Conservation (phyloP, 2,329 filamentous ascomycete genomes). For the Pseudogymnoascus sp. region DNA sequence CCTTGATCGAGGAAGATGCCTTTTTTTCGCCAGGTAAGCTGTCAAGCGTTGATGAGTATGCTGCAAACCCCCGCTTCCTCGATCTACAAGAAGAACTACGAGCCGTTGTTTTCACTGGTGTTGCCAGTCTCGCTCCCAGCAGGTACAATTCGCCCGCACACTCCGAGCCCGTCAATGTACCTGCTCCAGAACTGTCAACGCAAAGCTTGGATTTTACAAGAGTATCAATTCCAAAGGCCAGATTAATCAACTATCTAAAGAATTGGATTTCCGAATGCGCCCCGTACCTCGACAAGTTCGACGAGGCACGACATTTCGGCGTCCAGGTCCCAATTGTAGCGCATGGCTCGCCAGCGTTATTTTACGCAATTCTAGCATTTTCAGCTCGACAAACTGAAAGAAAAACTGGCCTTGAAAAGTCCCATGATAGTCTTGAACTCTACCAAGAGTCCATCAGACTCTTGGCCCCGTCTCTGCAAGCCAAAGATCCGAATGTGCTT, state of each 20-base stretch:
- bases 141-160: conserved; percentile 25
- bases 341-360: conserved; percentile 36
- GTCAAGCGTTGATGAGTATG: conserved; percentile 25
- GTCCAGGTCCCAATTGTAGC: conserved; percentile 44
- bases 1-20: background rate
- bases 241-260: conserved; percentile 31
- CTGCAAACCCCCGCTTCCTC: conserved; percentile 35
- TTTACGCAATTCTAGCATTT: conserved; percentile 46
- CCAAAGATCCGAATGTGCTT: conserved; percentile 38
- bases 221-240: background rate
- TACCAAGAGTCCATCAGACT: conserved; percentile 46
- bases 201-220: conserved; percentile 21
- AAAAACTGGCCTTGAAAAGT: conserved; percentile 33
- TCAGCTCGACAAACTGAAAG: conserved; percentile 46
- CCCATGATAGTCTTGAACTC: conserved; percentile 43
- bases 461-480: conserved; percentile 36
- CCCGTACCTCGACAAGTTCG: conserved; percentile 47
- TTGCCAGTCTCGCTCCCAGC: conserved; percentile 29
- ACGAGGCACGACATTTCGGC: conserved; percentile 44
- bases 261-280: conserved; percentile 48
- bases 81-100: conserved; percentile 40
- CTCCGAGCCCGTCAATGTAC: conserved; percentile 18
- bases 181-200: conserved; percentile 17
- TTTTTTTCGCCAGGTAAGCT: background rate
- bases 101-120: conserved; percentile 34